These are phyloP conservation scores for Mycena alexandri DNA, from an alignment of 768 basidiomycete genomes.

Conservation along the genomic window DNA sequence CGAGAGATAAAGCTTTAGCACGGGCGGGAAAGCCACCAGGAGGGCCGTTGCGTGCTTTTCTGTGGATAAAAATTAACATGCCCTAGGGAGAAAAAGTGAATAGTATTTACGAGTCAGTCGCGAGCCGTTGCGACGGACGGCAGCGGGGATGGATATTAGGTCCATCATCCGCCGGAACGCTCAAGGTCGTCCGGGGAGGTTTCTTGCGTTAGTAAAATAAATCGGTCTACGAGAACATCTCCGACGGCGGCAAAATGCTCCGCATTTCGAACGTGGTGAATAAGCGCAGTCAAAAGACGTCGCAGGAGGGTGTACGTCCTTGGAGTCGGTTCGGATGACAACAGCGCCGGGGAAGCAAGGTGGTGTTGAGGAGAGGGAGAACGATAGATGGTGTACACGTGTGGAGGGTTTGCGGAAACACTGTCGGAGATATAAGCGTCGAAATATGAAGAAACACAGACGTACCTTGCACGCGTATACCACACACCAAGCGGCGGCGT, in stretches of 20 bases:
- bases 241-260: constrained; percentile 72
- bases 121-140: constrained; percentile 81
- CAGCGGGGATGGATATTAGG: constrained; percentile 65
- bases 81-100: neutral
- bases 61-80: constrained; percentile 33
- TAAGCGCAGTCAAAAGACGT: constrained; percentile 81
- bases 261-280: constrained; percentile 83
- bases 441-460: constrained; percentile 5
- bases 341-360: constrained; percentile 50
- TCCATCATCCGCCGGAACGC: constrained; percentile 66
- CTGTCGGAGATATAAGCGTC: constrained; percentile 50
- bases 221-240: constrained; percentile 62
- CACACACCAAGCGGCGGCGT: constrained; percentile 79
- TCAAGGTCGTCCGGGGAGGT: constrained; percentile 48
- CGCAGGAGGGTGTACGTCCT: constrained; percentile 71
- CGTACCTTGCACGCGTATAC: constrained; percentile 85
- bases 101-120: constrained; percentile 68
- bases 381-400: constrained; percentile 78
- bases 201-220: constrained; percentile 44
- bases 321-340: constrained; percentile 45
- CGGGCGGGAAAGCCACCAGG: constrained; percentile 45
- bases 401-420: constrained; percentile 87
- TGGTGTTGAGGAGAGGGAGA: constrained; percentile 67
- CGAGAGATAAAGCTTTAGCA: constrained; percentile 48
- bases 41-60: constrained; percentile 53